Conservation (phyloP, 805 yeast species). For the Metschnikowia hibisci region DNA sequence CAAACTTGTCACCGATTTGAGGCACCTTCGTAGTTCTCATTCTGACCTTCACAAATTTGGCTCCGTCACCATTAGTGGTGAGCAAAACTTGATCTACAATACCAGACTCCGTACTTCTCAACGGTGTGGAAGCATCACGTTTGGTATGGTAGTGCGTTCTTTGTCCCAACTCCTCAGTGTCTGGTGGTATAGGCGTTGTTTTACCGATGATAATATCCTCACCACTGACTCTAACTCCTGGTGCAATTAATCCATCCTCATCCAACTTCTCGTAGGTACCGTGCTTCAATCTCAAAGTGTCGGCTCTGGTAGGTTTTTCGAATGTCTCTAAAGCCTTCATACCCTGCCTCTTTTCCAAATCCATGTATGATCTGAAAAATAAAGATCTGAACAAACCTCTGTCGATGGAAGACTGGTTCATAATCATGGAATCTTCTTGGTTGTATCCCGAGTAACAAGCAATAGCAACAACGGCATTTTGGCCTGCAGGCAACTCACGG, state of each 20-base stretch:
- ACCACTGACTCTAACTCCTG: slow-evolving; percentile 98
- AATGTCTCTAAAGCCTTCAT: slow-evolving; percentile 97
- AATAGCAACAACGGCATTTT: slow-evolving; percentile 97
- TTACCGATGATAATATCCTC: slow-evolving; percentile 98
- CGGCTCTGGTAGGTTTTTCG: slow-evolving; percentile 93
- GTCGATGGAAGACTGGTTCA: slow-evolving; percentile 97
- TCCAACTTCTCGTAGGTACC: slow-evolving; percentile 98
- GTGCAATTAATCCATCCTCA: slow-evolving; percentile 96
- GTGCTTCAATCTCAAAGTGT: slow-evolving; percentile 91
- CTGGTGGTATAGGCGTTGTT: slow-evolving; percentile 99
- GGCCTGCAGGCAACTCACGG: slow-evolving; percentile 98
- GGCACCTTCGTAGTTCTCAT: slow-evolving; percentile 99
- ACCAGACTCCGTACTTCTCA: slow-evolving; percentile 95
- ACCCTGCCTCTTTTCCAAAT: slow-evolving; percentile 96
- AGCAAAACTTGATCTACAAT: slow-evolving; percentile 96
- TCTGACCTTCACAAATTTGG: slow-evolving; percentile 95
- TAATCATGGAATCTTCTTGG: slow-evolving; percentile 99
- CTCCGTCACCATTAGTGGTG: slow-evolving; percentile 97
- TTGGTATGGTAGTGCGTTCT: slow-evolving; percentile 97
- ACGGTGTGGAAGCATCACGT: slow-evolving; percentile 97
- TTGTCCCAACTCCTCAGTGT: slow-evolving; percentile 97
- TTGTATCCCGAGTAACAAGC: slow-evolving; percentile 97
- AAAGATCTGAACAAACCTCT: slow-evolving; percentile 93
- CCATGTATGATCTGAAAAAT: slow-evolving; percentile 97
- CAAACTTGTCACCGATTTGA: slow-evolving; percentile 98